These are phyloP conservation scores for Podospora bellae-mahoneyi DNA, from an alignment of 495 filamentous ascomycete genomes.

Conservation along the genomic window DNA sequence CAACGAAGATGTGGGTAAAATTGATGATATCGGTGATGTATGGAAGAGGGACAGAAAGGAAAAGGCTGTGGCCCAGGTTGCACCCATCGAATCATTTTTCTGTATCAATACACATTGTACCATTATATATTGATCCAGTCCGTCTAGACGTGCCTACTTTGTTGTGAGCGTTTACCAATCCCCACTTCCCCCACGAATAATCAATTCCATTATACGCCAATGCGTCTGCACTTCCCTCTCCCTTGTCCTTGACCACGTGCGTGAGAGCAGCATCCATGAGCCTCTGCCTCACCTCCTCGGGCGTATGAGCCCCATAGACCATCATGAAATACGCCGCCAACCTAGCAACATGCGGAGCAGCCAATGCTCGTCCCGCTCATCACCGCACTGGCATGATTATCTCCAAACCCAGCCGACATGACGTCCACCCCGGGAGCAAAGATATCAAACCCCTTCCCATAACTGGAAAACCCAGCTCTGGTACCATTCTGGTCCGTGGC, in stretches of 20 bases:
- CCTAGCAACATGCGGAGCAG: constrained; percentile 50
- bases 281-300: constrained; percentile 24
- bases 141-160: too few species aligned
- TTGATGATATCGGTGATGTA: too few species aligned
- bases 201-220: not conserved
- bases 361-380: constrained; percentile 48
- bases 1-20: too few species aligned
- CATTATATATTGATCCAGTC: too few species aligned
- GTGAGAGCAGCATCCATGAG: constrained; percentile 37
- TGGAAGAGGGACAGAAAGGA: too few species aligned
- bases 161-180: not conserved
- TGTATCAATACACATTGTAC: too few species aligned
- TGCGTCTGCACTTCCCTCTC: constrained; percentile 7
- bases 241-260: constrained; percentile 25
- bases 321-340: constrained; percentile 46
- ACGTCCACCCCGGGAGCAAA: constrained; percentile 55
- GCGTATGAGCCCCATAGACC: constrained; percentile 1
- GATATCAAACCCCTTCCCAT: constrained; percentile 54
- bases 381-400: constrained; percentile 35
- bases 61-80: too few species aligned
- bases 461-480: constrained; percentile 59
- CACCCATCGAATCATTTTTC: too few species aligned
- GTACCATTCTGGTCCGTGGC: constrained; percentile 46
- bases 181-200: not conserved
- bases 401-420: constrained; percentile 26